phyloP scores from a whole-genome alignment of 2,329 filamentous ascomycete species.

The Alternaria arborescens region DNA sequence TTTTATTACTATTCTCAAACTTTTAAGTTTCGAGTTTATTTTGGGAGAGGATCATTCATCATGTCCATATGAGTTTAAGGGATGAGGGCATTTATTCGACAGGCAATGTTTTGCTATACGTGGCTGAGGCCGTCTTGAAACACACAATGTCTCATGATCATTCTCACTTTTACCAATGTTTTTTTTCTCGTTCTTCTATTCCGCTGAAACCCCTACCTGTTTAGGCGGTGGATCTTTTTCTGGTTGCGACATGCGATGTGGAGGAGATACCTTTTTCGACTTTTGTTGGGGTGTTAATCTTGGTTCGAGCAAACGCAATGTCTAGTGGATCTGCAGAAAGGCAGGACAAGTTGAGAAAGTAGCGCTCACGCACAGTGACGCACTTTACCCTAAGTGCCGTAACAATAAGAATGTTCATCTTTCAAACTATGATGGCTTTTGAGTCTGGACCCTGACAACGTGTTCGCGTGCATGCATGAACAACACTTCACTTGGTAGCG shows the following conservation, averaged over 20 bases:
- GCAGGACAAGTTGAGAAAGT: not conserved
- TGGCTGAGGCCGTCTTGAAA: constrained; percentile 22
- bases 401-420: constrained; percentile 2
- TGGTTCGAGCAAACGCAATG: constrained; percentile 3
- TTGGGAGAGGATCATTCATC: not conserved
- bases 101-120: constrained; percentile 6
- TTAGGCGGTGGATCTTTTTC: constrained; percentile 5
- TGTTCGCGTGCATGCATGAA: not conserved
- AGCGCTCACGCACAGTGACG: constrained; percentile 6
- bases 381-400: constrained; percentile 1
- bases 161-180: constrained; percentile 4
- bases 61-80: constrained; percentile 2
- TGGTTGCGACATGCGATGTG: not conserved
- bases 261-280: constrained; percentile 13
- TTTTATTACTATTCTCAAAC: constrained; percentile 4
- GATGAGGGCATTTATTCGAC: constrained; percentile 7
- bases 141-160: constrained; percentile 26
- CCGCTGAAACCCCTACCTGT: constrained; percentile 2
- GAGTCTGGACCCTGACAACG: not conserved
- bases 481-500: not conserved
- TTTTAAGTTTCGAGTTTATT: not conserved
- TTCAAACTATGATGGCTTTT: not conserved
- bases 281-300: not conserved
- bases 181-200: not conserved
- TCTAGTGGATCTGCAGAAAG: not conserved